Evolutionary conservation across 78 protist genomes (phyloP).

Genomic region (Creolimax fragrantissima): DNA sequence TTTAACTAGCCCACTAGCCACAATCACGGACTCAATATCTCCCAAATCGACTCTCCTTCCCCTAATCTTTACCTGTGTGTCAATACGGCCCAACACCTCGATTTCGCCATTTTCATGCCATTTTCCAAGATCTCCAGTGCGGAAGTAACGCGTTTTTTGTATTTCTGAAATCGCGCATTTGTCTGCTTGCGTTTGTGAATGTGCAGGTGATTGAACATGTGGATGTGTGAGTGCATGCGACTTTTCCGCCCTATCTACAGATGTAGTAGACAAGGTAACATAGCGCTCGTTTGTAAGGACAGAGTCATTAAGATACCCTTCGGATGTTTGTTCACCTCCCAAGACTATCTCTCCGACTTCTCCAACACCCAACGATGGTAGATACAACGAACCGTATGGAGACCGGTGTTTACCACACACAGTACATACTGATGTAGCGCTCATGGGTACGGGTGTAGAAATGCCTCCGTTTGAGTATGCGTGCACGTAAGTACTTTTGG

Average conservation of each 20-base stretch:
- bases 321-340: not conserved
- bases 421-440: no score
- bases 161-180: no score
- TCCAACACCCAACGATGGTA: not conserved
- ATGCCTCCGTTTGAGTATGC: no score
- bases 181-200: no score
- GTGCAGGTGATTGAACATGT: no score
- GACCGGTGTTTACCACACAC: not conserved
- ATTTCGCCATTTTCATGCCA: not conserved
- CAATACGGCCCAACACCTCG: not conserved
- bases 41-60: not conserved
- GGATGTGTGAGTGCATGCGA: no score
- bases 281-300: not conserved
- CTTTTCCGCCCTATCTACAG: no score
- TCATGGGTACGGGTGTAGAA: no score
- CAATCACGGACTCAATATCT: not conserved
- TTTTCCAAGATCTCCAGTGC: not conserved
- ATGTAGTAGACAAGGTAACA: no score
- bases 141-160: no score
- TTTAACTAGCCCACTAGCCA: not conserved
- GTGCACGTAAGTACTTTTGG: no score
- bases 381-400: no score
- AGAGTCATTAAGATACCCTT: not conserved
- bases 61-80: not conserved
- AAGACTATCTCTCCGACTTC: not conserved